Evolutionary conservation across 225 moss, liverwort and hornwort genomes (phyloP), one percentile per base, ranked within the genome.

Genomic region (Bryoerythrophyllum caledonicum): DNA sequence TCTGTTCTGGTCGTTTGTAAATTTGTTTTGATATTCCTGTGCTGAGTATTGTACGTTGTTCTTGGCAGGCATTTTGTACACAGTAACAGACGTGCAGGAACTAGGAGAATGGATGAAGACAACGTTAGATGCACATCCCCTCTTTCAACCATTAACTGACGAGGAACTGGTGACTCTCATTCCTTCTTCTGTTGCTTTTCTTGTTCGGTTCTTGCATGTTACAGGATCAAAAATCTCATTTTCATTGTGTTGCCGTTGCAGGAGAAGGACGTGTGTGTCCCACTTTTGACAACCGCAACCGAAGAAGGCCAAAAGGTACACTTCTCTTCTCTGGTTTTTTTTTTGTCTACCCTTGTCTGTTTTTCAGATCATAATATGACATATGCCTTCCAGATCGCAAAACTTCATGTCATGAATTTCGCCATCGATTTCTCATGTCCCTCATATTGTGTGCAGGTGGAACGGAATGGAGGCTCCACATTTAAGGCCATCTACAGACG

Each of bases 251-350:
- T 64, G 62, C 41, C 74, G 38, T 80, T 76, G 62, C 87, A 97
- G 94, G 86, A 78, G 55, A 88, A 83, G 67, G 97, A 99, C 75
- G 85, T 88, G 20, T 86, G 93, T 63, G 89, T 99, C 4, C 84
- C 86, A 52, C 89, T 95, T 71, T 81, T 99, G 66, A 82, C 85
- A 32, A 82, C 85, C 69, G 97, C 91, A 79, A 99, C 97, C 3
- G 97, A 99, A 78, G 97, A 99, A 84, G 97, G 97, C 63, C 97
- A 93, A 74, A 99, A 99, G 95, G 97, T 96, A 74, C 71, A 63
- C 44, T 27, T 10, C 32, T n/a, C n/a, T n/a, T n/a, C n/a, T n/a
- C n/a, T n/a, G n/a, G n/a, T n/a, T n/a, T n/a, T n/a, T n/a, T n/a
- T n/a, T n/a, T n/a, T n/a, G n/a, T n/a, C n/a, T n/a, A n/a, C n/a